Evolutionary conservation across 441 rosid genomes (phyloP), one percentile per base, ranked within the genome.

Genomic region (Populus hybrid): DNA sequence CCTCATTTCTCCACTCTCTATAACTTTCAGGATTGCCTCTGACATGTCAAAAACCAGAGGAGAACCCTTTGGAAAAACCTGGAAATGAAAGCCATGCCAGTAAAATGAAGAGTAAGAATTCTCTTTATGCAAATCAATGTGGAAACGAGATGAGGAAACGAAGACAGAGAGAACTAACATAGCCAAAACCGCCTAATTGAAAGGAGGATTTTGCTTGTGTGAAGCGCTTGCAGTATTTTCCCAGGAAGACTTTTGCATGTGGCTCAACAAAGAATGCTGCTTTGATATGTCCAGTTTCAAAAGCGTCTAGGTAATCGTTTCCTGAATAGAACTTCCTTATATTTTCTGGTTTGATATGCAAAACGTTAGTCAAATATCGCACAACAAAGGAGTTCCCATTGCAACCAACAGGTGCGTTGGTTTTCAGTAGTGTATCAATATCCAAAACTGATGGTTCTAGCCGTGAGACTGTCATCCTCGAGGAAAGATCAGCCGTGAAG

Each of bases 201-300:
- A 42, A 79, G 35, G 79, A 71, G 59, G 74, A 75, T 7, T 79
- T 81, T 31, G 36, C 56, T 67, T 7, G 61, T 35, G 76, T 75
- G 70, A 67, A 84, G 21, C 85, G 1, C 84, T 9, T 78, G 82
- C 89, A 80, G 66, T 82, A 75, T 24, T 82, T 80, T 9, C 76
- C 76, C 4, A 84, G 83, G 78, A 84, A 82, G 56, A 77, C 83
- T 79, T 73, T 80, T 23, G 84, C 81, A 38, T 82, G 81, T 29
- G 86, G 88, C 74, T 53, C 79, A 31, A 68, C 83, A 9, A 84
- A 73, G 76, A 86, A 82, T 24, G 82, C 80, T 7, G 80, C 85
- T 12, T 74, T 45, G 21, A 84, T 82, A 2, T 77, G 59, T 68
- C 82, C 84, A 2, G 31, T 74, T 66, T 64, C 36, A 63, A 77